Evolutionary conservation across 306 rosid species (phyloP), one percentile per base, ranked within the genome.

Genomic region (Prunus kanzakura): DNA sequence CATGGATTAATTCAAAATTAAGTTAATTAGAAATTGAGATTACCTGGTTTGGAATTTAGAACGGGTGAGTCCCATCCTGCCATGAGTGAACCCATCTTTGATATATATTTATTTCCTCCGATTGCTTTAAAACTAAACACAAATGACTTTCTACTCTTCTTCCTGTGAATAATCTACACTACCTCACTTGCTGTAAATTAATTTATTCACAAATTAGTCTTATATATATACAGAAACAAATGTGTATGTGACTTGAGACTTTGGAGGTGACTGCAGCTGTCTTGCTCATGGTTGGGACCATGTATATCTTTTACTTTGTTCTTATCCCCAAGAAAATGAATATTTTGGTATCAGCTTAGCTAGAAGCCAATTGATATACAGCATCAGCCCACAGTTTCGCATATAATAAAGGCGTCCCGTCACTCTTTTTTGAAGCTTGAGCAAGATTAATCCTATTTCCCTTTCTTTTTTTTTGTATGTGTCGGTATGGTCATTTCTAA

Each of bases 71-170:
- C 68, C 98, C 98, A 89, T 65, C 97, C 98, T 43, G 92, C 84
- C 96, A 91, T 87, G 51, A 91, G 88, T 73, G 98, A 93, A 84
- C 98, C 97, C 98, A 93, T 89, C 60, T 67, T 8, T 29, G 27
- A 56, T 30, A 32, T 32, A 32, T 32, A 32, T 32, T 4, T 32
- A 11, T 30, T 62, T 46, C 52, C 6, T 49, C 52, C 11, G 13
- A 18, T 52, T 65, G 45, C 66, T 52, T 52, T 4, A 1, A 6
- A 23, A 20, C 23, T 1, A 7, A 2, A 63, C 54, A 20, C 50
- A 46, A 20, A n/a, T 20, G 20, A 64, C 5, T 55, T 18, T 47
- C 62, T 56, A 9, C 62, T 19, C 4, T 56, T 38, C 7, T 35
- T 35, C 41, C 41, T 32, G 56, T 4, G 15, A 19, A 16, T 51